Conservation (phyloP, 1,139 yeast genomes). For the Zygoascus sp. region DNA sequence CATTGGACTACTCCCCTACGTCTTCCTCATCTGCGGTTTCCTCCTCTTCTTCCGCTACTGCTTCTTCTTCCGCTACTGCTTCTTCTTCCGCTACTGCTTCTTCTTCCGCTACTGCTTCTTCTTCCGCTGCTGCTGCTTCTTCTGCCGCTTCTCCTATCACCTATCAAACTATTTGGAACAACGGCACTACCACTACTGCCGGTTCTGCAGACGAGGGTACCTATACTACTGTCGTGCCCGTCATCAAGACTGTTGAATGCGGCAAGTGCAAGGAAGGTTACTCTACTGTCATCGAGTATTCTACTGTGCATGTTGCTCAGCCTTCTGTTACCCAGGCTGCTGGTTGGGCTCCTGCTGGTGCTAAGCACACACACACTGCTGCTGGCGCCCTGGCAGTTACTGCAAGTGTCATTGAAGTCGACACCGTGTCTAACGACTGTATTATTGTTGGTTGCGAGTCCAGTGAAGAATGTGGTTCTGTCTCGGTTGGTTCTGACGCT, state of each 20-base stretch:
- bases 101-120: neutral
- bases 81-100: constrained; percentile 1
- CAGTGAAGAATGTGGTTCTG: neutral
- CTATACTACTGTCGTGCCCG: neutral
- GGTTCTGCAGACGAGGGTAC: neutral
- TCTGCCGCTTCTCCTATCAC: constrained; percentile 7
- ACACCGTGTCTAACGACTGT: neutral
- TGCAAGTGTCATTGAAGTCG: neutral
- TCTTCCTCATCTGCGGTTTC: constrained; percentile 39
- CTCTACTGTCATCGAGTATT: neutral
- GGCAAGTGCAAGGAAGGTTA: neutral
- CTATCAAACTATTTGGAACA: neutral
- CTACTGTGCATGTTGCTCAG: neutral
- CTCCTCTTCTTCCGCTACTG: constrained; percentile 9
- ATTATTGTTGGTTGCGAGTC: neutral
- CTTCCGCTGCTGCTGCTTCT: neutral
- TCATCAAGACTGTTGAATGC: neutral
- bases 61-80: constrained; percentile 4
- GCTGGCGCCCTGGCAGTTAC: neutral
- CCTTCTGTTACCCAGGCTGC: too few species aligned
- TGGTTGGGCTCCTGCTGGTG: too few species aligned
- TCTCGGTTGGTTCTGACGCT: neutral
- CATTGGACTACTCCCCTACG: constrained; percentile 38
- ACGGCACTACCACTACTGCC: constrained; percentile 9
- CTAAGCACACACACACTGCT: neutral